These are phyloP conservation scores for Coemansia interrupta DNA, from an alignment of 192 early-diverging fungal genomes.

Conservation along the genomic window DNA sequence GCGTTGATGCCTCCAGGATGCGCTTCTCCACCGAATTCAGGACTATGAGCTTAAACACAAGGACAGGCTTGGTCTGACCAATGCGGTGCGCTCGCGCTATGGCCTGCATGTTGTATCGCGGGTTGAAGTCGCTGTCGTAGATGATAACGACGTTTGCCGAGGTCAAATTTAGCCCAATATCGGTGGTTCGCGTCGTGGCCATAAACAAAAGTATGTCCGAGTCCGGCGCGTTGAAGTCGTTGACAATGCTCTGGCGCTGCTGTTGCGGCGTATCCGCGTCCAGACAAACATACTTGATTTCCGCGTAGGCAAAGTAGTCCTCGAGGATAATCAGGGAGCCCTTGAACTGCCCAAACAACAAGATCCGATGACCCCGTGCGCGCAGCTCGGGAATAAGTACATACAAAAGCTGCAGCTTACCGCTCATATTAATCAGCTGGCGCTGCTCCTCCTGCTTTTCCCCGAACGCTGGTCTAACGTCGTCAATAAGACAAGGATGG, in stretches of 20 bases:
- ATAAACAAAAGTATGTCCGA: slow-evolving; percentile 87
- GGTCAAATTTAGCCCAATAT: slow-evolving; percentile 89
- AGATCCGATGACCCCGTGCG: slow-evolving; percentile 82
- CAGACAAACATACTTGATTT: slow-evolving; percentile 75
- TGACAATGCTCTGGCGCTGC: slow-evolving; percentile 79
- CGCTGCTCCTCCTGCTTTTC: slow-evolving; percentile 65
- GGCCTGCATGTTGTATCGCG: slow-evolving; percentile 91
- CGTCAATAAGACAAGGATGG: slow-evolving; percentile 81
- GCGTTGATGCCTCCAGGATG: slow-evolving; percentile 88
- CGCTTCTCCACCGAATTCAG: slow-evolving; percentile 96
- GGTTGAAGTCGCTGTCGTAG: slow-evolving; percentile 89
- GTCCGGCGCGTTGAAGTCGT: slow-evolving; percentile 87
- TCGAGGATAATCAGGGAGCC: slow-evolving; percentile 84
- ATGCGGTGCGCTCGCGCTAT: slow-evolving; percentile 98
- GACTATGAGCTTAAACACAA: slow-evolving; percentile 91
- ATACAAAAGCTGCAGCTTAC: slow-evolving; percentile 92
- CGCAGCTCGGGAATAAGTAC: slow-evolving; percentile 83
- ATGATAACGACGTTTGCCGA: slow-evolving; percentile 96
- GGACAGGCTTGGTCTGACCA: slow-evolving; percentile 91
- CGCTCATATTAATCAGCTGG: slow-evolving; percentile 82
- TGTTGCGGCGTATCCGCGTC: slow-evolving; percentile 82
- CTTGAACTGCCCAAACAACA: slow-evolving; percentile 97
- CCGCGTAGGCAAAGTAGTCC: slow-evolving; percentile 77
- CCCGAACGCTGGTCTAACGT: slow-evolving; percentile 58
- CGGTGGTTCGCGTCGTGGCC: slow-evolving; percentile 89